A percentile compares a stretch with the other conserved stretches of the same genome.
These are phyloP conservation scores for Penicillium verhagenii DNA, from an alignment of 495 filamentous ascomycete genomes.

Conservation along the genomic window DNA sequence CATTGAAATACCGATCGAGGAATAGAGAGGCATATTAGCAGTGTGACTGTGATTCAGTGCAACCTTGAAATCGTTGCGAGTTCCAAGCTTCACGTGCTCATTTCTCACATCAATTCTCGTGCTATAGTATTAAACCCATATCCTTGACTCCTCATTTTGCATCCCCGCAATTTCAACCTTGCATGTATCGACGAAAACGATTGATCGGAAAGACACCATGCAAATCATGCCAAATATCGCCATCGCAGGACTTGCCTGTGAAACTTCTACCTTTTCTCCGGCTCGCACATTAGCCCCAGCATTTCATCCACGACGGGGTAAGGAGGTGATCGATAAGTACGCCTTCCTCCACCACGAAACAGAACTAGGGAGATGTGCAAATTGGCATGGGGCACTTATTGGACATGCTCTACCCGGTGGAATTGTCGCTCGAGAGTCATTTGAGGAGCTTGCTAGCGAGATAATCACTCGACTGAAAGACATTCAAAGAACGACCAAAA, in stretches of 20 bases:
- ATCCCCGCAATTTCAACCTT: not conserved
- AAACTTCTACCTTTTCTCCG: conserved; percentile 56
- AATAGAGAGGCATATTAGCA: too few species aligned
- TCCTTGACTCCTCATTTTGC: not conserved
- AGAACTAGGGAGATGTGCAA: conserved; percentile 38
- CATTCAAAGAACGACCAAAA: conserved; percentile 26
- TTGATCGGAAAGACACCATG: not conserved
- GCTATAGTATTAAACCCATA: not conserved
- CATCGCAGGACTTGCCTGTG: conserved; percentile 56
- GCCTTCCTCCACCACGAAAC: conserved; percentile 43
- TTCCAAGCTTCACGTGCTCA: not conserved
- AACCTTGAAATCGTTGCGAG: not conserved
- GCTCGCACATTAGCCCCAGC: conserved; percentile 49
- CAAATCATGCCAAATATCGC: conserved; percentile 45
- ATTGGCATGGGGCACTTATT: conserved; percentile 53
- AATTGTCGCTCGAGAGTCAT: conserved; percentile 45
- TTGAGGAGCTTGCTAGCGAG: conserved; percentile 48
- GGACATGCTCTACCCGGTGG: conserved; percentile 57
- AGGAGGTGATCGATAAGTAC: conserved; percentile 48
- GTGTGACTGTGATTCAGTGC: not conserved
- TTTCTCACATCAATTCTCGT: not conserved
- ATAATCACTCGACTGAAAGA: conserved; percentile 43
- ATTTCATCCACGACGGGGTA: conserved; percentile 50
- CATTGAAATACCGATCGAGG: too few species aligned
- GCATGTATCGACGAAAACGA: not conserved